phyloP scores from a whole-genome alignment of 148 eudicot genomes.

The Nepenthes gracilis region DNA sequence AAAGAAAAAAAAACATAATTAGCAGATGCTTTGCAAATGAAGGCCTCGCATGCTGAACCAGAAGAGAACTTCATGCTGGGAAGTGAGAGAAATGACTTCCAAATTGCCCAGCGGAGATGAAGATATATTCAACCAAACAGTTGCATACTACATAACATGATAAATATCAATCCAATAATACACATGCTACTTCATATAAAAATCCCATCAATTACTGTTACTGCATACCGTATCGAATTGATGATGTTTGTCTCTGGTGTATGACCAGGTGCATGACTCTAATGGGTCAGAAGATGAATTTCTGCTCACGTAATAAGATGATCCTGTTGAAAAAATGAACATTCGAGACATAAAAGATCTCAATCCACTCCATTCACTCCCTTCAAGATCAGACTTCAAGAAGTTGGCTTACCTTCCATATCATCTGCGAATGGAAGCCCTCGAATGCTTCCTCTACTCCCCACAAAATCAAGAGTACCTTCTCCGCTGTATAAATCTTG shows the following conservation, averaged over 20 bases:
- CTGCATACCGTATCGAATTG: no score
- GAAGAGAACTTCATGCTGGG: no score
- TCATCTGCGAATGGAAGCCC: background rate
- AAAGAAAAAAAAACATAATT: background rate
- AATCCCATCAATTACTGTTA: no score
- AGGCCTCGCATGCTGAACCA: background rate
- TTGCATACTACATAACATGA: no score
- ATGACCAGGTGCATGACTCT: conserved; percentile 4
- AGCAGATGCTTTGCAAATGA: background rate
- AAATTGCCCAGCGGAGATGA: no score
- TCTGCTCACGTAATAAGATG: conserved; percentile 6
- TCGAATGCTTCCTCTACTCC: conserved; percentile 2
- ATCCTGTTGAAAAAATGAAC: conserved; percentile 8
- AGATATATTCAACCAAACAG: no score
- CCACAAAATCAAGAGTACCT: conserved; percentile 9
- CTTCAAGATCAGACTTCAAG: no score
- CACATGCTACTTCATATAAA: no score
- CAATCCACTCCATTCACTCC: background rate
- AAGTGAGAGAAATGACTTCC: no score
- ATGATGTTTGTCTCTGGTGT: conserved; percentile 5
- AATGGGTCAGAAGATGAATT: conserved; percentile 11
- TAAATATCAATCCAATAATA: no score
- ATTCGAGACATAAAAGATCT: conserved; percentile 3
- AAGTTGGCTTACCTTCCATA: no score
- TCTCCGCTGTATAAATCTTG: conserved; percentile 2